Percentiles rank a stretch among this genome's conserved stretches.
These are phyloP conservation scores for Heterobasidion parviporum DNA, from an alignment of 1,284 basidiomycete species.

Conservation along the genomic window DNA sequence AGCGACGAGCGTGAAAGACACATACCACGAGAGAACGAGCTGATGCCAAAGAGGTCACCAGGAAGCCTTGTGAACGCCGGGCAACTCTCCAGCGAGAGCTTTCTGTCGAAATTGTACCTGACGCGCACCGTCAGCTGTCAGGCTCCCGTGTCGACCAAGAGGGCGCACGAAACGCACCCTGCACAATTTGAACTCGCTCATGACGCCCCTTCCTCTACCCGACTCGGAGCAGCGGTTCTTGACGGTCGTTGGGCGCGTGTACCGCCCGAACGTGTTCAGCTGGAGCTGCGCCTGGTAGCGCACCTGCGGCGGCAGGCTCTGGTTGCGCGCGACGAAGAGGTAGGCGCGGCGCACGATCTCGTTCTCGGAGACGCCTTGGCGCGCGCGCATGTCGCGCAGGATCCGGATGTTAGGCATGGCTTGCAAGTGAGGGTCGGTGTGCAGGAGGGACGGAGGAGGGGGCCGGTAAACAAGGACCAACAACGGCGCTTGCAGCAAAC, in stretches of 20 bases:
- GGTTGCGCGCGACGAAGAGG: slow-evolving; percentile 86
- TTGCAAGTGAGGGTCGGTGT: background rate
- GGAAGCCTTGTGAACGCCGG: slow-evolving; percentile 79
- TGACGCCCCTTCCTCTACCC: slow-evolving; percentile 79
- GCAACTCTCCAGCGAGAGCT: slow-evolving; percentile 66
- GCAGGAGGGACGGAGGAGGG: background rate
- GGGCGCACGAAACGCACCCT: slow-evolving; percentile 49
- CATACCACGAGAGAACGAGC: background rate
- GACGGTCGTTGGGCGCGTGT: slow-evolving; percentile 77
- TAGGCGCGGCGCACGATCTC: slow-evolving; percentile 83
- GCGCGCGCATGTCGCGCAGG: slow-evolving; percentile 71
- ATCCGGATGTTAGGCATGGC: slow-evolving; percentile 43
- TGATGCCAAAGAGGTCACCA: slow-evolving; percentile 44
- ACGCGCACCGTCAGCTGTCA: background rate
- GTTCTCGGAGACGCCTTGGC: slow-evolving; percentile 58
- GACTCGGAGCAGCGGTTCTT: slow-evolving; percentile 85
- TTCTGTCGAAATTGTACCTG: slow-evolving; percentile 84
- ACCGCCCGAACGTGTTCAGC: slow-evolving; percentile 79
- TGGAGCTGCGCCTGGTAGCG: slow-evolving; percentile 96
- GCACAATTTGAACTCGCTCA: slow-evolving; percentile 83
- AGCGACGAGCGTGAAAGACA: no score
- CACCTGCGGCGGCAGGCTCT: slow-evolving; percentile 73
- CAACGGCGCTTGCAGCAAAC: background rate
- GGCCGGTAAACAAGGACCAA: background rate
- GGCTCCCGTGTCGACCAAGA: background rate